Base-by-base conservation (phyloP, 805 yeast genomes). In the Zygosaccharomyces siamensis region DNA sequence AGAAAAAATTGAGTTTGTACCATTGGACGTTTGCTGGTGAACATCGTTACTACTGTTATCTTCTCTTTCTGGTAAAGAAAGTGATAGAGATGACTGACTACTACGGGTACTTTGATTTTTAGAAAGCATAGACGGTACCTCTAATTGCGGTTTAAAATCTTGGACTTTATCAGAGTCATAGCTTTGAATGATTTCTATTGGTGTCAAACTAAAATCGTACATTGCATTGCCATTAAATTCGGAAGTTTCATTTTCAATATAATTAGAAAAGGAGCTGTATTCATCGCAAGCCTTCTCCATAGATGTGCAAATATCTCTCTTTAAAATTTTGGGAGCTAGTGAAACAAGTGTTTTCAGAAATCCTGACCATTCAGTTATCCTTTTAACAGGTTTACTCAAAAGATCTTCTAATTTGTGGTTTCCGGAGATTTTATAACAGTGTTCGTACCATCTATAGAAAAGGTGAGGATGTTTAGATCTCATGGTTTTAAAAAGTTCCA, bases 381-480 rank as follows among this genome's bases (percentile, higher is more conserved):
- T 60, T 28, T 55, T 55, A 4, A 66, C 53, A 0, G 76, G 76
- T 32, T 56, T 55, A 12, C 56, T 56, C 18, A 72, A 46, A 3
- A 72, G 52, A 6, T 62, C 59, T 28, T 66, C 66, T n/a, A 72
- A 46, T 23, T 57, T 55, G 45, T 57, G 48, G 37, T 60, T 56
- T 7, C 63, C 62, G 2, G 69, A 55, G 31, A 53, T 49, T 31
- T 49, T 60, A 1, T 67, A 53, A 53, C 75, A 69, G 33, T 59
- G 57, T 20, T 62, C 63, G 11, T 66, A 53, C 76, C 76, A 72
- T 41, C 64, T 36, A 24, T 52, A 41, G 61, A 61, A 54, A 26
- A 51, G 4, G 3, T 48, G 39, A 6, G 48, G 37, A 39, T 58
- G 52, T 43, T 62, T 46, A 38, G 44, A 35, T 20, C 52, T 45